Conservation (phyloP, 2,329 filamentous ascomycete species). For the Hypoxylon sp. region DNA sequence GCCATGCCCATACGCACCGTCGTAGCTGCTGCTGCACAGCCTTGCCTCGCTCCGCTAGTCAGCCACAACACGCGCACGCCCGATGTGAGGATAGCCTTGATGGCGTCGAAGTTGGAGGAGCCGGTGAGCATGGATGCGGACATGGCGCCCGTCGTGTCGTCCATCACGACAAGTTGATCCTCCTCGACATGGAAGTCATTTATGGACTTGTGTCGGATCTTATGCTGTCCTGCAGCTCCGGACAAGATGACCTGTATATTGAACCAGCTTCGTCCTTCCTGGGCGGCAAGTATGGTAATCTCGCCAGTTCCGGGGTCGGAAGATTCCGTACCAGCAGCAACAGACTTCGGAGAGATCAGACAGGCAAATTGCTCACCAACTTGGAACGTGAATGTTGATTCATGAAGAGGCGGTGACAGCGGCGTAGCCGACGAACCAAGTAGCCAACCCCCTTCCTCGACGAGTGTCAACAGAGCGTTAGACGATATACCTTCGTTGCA, state of each 20-base stretch:
- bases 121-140: slow-evolving; percentile 21
- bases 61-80: slow-evolving; percentile 31
- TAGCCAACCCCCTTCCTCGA: slow-evolving; percentile 29
- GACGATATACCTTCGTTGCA: background rate
- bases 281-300: slow-evolving; percentile 1
- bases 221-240: slow-evolving; percentile 2
- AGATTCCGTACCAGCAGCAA: background rate
- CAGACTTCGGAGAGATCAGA: slow-evolving; percentile 1
- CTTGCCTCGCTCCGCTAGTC: slow-evolving; percentile 35
- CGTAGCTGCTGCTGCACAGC: slow-evolving; percentile 17
- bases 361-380: slow-evolving; percentile 20
- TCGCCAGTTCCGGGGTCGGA: background rate
- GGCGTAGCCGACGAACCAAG: slow-evolving; percentile 15
- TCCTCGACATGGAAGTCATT: slow-evolving; percentile 7
- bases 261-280: background rate
- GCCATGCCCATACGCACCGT: slow-evolving; percentile 23
- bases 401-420: slow-evolving; percentile 13
- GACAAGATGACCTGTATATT: slow-evolving; percentile 12
- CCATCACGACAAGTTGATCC: slow-evolving; percentile 29
- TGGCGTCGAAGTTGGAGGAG: slow-evolving; percentile 11
- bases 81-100: slow-evolving; percentile 31
- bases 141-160: slow-evolving; percentile 32
- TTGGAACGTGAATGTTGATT: slow-evolving; percentile 7
- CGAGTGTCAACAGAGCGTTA: slow-evolving; percentile 1
- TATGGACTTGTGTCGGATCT: slow-evolving; percentile 8